Conservation (phyloP, 2,329 filamentous ascomycete species). For the Talaromyces atroroseus region DNA sequence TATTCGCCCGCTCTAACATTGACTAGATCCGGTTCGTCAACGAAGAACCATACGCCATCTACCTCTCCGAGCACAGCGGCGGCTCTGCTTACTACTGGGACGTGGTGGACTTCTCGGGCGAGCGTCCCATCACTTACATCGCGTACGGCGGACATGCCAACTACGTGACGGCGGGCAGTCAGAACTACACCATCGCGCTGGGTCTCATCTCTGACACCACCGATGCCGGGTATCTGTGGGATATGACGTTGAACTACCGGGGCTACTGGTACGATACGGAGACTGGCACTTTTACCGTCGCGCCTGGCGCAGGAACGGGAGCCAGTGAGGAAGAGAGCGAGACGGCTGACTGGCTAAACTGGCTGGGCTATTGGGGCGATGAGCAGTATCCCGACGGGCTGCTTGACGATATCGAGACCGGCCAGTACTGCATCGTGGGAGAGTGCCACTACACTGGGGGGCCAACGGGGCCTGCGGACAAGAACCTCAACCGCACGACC, state of each 20-base stretch:
- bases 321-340: neutral
- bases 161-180: constrained; percentile 6
- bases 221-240: constrained; percentile 5
- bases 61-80: constrained; percentile 3
- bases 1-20: neutral
- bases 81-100: constrained; percentile 6
- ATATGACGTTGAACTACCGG: constrained; percentile 5
- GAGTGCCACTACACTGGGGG: constrained; percentile 7
- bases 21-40: neutral
- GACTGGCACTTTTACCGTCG: neutral
- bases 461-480: constrained; percentile 5
- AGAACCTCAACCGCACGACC: constrained; percentile 4
- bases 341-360: constrained; percentile 4
- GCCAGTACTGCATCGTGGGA: constrained; percentile 1
- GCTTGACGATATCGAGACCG: neutral
- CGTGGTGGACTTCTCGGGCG: constrained; percentile 1
- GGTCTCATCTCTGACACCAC: constrained; percentile 2
- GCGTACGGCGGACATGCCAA: constrained; percentile 6
- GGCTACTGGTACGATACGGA: neutral
- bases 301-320: neutral
- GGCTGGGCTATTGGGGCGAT: constrained; percentile 6
- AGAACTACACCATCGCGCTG: constrained; percentile 6
- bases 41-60: constrained; percentile 1
- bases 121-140: constrained; percentile 1
- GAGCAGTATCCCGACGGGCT: constrained; percentile 5